Evolutionary conservation across 441 rosid genomes (phyloP).

Genomic region (Mallotus repandus): DNA sequence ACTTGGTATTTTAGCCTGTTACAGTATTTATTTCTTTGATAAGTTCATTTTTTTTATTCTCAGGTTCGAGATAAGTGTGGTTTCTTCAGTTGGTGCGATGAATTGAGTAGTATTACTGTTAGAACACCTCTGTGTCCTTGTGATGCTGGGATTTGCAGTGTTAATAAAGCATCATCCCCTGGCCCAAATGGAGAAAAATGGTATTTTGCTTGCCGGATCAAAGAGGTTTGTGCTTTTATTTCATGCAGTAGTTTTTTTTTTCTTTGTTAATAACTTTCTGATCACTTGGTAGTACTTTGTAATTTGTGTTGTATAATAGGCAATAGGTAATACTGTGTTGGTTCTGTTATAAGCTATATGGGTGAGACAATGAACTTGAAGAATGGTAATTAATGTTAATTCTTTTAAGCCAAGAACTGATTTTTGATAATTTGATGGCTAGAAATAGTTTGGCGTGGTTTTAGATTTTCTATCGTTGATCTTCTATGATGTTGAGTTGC

Average conservation of each 20-base stretch:
- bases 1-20: background rate
- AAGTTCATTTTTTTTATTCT: background rate
- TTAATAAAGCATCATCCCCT: background rate
- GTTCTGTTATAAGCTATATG: background rate
- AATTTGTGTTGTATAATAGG: no score
- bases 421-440: background rate
- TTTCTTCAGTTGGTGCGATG: conserved; percentile 42
- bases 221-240: conserved; percentile 24
- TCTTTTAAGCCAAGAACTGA: background rate
- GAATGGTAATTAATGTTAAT: background rate
- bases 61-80: conserved; percentile 14
- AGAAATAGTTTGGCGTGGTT: background rate
- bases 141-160: conserved; percentile 43
- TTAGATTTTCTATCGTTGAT: background rate
- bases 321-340: no score
- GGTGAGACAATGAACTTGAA: background rate
- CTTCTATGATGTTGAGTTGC: background rate
- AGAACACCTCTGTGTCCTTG: conserved; percentile 39
- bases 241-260: background rate
- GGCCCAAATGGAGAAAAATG: conserved; percentile 28
- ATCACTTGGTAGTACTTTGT: background rate
- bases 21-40: background rate
- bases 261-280: background rate
- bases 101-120: conserved; percentile 2
- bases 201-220: conserved; percentile 39